Evolutionary conservation across 352 stramenopile species (phyloP), one percentile per base, ranked within the genome.

Genomic region (Phytophthora pini): DNA sequence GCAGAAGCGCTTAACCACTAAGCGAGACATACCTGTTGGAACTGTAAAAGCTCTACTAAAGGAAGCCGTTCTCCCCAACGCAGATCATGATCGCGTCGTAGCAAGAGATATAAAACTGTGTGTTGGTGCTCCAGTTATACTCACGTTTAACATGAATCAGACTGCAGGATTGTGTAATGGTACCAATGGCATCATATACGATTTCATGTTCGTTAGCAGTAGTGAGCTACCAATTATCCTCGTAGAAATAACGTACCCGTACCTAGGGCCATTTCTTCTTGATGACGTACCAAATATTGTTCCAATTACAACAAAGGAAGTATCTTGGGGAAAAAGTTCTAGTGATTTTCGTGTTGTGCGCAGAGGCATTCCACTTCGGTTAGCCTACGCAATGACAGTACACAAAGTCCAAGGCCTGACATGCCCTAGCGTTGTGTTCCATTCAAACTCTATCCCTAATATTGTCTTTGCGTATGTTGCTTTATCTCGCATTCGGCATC

Each of bases 361-460:
- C 17, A 20, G 17, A 20, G 17, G 17, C 17, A 20, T 20, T 20
- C 17, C 17, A 20, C 17, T 20, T 20, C 17, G 17, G 17, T 20
- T 20, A 20, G 17, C 17, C 17, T 20, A 20, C 17, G 17, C 17
- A 20, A 20, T 20, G 17, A 20, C 17, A 20, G 17, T 20, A 20
- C 17, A 20, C 17, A 20, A 20, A 20, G 56, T 56, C 5, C 44
- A 63, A 13, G 34, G 36, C 9, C 17, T 56, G 1, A 63, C 34
- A 1, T 55, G 44, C 15, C 3, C 1, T 3, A 46, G 48, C 9
- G 26, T 62, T 17, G 44, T 54, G 11, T 63, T 56, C 5, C 56
- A 50, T 44, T 51, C 22, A 8, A 41, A 17, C 9, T 31, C 44
- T 4, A 49, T 63, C 8, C 56, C 56, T 5, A 50, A 15, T 43